Evolutionary conservation across 2,329 filamentous ascomycete species (phyloP).

Genomic region (Colletotrichum scovillei): DNA sequence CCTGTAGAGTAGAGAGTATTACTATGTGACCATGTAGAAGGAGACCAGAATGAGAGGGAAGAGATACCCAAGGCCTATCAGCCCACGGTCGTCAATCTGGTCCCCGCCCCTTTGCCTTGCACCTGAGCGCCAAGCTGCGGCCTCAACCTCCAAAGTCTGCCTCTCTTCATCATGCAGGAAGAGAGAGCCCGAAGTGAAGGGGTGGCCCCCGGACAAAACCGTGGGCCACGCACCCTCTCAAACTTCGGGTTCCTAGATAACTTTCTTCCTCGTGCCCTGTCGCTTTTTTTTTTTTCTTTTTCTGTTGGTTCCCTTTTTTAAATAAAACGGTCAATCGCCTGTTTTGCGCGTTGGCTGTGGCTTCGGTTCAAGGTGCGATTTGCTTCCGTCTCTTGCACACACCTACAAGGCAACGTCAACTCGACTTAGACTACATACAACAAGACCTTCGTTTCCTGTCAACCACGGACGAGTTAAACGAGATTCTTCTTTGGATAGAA

Average conservation of each 20-base stretch:
- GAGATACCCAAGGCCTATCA: neutral
- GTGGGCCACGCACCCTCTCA: conserved; percentile 11
- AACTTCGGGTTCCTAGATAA: neutral
- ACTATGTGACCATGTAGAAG: too few species aligned
- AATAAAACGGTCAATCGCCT: conserved; percentile 1
- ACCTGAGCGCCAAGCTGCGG: neutral
- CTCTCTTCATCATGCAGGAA: conserved; percentile 21
- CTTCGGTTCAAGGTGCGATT: neutral
- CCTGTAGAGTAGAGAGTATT: too few species aligned
- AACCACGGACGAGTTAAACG: neutral
- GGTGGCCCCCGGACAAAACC: conserved; percentile 3
- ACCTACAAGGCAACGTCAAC: neutral
- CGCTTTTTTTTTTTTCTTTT: too few species aligned
- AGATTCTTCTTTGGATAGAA: neutral
- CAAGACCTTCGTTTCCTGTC: conserved; percentile 12
- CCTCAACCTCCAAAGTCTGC: conserved; percentile 7
- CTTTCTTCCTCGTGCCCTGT: neutral
- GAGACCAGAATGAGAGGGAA: too few species aligned
- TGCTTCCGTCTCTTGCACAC: neutral
- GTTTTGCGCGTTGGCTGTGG: conserved; percentile 11
- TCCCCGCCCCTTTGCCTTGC: neutral
- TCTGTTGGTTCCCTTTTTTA: neutral
- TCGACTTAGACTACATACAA: neutral
- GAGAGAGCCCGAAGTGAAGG: neutral
- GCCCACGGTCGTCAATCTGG: neutral